Conservation (phyloP, 2,329 filamentous ascomycete species). For the Zalaria obscura region DNA sequence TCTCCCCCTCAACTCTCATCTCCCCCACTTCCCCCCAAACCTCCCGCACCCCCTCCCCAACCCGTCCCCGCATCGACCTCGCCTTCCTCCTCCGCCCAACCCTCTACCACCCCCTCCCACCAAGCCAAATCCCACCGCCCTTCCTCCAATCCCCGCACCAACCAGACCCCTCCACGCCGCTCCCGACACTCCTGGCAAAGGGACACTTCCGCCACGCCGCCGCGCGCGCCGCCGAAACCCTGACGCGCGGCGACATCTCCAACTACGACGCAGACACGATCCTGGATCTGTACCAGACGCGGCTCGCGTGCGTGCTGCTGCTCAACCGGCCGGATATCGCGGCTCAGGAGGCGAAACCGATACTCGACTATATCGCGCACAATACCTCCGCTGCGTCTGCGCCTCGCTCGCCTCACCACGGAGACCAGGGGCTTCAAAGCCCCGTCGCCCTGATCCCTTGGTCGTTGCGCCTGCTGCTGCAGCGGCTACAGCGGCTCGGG, state of each 20-base stretch:
- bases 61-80: constrained; percentile 48
- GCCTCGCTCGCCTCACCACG: constrained; percentile 31
- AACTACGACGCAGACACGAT: constrained; percentile 37
- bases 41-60: constrained; percentile 6
- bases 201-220: constrained; percentile 61
- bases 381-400: constrained; percentile 31
- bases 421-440: too few species aligned
- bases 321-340: constrained; percentile 48
- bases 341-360: constrained; percentile 46
- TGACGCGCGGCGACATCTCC: constrained; percentile 24
- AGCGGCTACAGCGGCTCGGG: constrained; percentile 72
- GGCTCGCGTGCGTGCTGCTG: constrained; percentile 57
- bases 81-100: constrained; percentile 65
- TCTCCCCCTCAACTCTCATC: constrained; percentile 5
- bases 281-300: neutral
- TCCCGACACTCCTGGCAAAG: constrained; percentile 51
- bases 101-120: constrained; percentile 68
- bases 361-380: constrained; percentile 39
- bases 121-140: constrained; percentile 44
- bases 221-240: constrained; percentile 23
- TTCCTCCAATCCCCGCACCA: constrained; percentile 57
- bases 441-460: constrained; percentile 54
- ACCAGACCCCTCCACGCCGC: constrained; percentile 47
- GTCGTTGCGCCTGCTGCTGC: constrained; percentile 68
- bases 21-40: constrained; percentile 8